Conservation (phyloP, 2,329 filamentous ascomycete genomes). For the Paracorniculantispora psalliotae region DNA sequence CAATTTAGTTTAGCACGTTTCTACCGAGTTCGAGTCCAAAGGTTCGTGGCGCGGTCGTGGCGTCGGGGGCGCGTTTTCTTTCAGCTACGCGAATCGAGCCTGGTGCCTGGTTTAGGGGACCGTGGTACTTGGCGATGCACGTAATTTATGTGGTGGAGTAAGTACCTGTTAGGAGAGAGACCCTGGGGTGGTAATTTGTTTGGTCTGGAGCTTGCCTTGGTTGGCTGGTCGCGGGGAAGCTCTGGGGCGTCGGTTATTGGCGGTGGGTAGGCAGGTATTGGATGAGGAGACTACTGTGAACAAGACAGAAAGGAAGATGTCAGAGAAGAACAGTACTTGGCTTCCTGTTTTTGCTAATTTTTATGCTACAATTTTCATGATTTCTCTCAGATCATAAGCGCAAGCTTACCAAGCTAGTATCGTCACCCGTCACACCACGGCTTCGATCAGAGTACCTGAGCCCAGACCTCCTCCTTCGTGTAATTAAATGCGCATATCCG, state of each 20-base stretch:
- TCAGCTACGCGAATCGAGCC: not conserved
- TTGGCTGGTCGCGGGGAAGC: not conserved
- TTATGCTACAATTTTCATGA: no score
- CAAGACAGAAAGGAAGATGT: not conserved
- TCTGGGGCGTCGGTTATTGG: not conserved
- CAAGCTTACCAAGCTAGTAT: no score
- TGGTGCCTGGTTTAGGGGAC: not conserved
- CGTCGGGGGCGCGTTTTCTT: slow-evolving; percentile 3
- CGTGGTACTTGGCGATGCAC: not conserved
- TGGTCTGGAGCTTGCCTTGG: not conserved
- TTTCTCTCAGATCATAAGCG: not conserved
- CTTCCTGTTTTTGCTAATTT: not conserved
- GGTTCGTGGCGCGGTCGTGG: slow-evolving; percentile 1
- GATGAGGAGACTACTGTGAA: not conserved
- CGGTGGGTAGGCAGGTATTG: not conserved
- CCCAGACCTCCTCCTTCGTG: not conserved
- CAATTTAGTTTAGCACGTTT: slow-evolving; percentile 4
- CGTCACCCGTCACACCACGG: no score
- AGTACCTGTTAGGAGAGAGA: not conserved
- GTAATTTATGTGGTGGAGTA: not conserved
- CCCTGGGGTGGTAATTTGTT: not conserved
- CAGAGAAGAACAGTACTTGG: not conserved
- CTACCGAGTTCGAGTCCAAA: not conserved
- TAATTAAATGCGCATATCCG: no score
- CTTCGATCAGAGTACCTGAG: no score